phyloP scores from a whole-genome alignment of 1,284 basidiomycete genomes.

The Sanghuangporus sanghuang region DNA sequence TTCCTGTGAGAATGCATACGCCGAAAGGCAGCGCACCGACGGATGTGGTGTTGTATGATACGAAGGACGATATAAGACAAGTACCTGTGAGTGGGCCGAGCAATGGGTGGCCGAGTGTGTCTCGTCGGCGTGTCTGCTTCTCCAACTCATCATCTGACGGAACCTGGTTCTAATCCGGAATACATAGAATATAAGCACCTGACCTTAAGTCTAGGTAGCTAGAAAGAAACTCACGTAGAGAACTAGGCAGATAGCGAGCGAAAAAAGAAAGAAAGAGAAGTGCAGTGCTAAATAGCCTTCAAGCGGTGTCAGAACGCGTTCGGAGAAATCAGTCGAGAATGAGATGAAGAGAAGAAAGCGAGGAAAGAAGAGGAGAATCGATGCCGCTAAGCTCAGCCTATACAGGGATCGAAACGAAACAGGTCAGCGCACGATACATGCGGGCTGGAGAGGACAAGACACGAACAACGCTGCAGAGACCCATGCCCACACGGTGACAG shows the following conservation, averaged over 20 bases:
- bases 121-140: constrained; percentile 7
- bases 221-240: constrained; percentile 21
- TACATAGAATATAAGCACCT: background rate
- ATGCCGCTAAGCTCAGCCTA: constrained; percentile 15
- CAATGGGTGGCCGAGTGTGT: constrained; percentile 48
- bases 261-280: constrained; percentile 24
- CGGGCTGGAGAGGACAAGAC: background rate
- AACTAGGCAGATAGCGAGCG: constrained; percentile 22
- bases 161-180: constrained; percentile 3
- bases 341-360: constrained; percentile 21
- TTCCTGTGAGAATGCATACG: constrained; percentile 43
- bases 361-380: constrained; percentile 18
- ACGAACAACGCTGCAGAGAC: constrained; percentile 14
- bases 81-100: constrained; percentile 51
- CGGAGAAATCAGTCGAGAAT: constrained; percentile 9
- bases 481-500: constrained; percentile 17
- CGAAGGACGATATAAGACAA: constrained; percentile 48
- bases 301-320: constrained; percentile 23
- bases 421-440: background rate
- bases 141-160: constrained; percentile 15
- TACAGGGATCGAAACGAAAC: background rate
- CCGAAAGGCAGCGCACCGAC: constrained; percentile 53
- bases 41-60: constrained; percentile 58
- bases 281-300: constrained; percentile 26
- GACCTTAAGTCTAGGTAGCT: background rate